Evolutionary conservation across 1,284 basidiomycete species (phyloP).

Genomic region (Boletus sp.): DNA sequence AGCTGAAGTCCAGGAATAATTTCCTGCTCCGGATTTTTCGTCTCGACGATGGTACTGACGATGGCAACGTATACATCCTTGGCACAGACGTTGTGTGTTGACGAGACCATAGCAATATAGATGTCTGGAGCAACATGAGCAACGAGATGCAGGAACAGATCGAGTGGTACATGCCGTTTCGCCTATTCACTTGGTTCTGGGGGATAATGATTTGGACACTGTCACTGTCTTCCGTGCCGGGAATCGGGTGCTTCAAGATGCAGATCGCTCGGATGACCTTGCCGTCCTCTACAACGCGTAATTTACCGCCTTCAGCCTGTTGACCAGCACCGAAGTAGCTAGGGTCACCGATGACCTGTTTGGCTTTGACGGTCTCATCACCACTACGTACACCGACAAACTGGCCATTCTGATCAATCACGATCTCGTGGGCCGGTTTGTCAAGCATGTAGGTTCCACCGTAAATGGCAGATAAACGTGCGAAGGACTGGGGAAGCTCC

Average conservation of each 20-base stretch:
- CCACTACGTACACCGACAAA: constrained; percentile 92
- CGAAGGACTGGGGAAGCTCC: constrained; percentile 98
- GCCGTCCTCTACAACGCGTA: constrained; percentile 87
- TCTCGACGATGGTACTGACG: constrained; percentile 98
- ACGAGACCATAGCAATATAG: constrained; percentile 96
- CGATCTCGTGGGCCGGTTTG: constrained; percentile 90
- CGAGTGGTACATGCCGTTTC: constrained; percentile 70
- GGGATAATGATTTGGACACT: constrained; percentile 98
- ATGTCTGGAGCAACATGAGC: constrained; percentile 64
- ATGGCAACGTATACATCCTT: constrained; percentile 95
- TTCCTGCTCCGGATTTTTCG: constrained; percentile 88
- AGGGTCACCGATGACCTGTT: constrained; percentile 97
- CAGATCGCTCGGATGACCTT: constrained; percentile 98
- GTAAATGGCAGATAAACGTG: constrained; percentile 96
- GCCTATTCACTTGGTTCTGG: constrained; percentile 93
- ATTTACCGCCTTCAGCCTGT: constrained; percentile 64
- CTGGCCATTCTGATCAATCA: constrained; percentile 81
- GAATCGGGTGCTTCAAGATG: constrained; percentile 97
- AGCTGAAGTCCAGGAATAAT: constrained; percentile 89
- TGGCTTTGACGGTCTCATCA: constrained; percentile 93
- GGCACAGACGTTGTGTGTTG: constrained; percentile 95
- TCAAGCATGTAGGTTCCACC: constrained; percentile 99
- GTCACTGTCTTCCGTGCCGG: constrained; percentile 94
- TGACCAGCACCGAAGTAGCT: constrained; percentile 89
- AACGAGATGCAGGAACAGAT: constrained; percentile 6